Conservation (phyloP, 2,329 filamentous ascomycete genomes). For the Curvularia hawaiiensis region DNA sequence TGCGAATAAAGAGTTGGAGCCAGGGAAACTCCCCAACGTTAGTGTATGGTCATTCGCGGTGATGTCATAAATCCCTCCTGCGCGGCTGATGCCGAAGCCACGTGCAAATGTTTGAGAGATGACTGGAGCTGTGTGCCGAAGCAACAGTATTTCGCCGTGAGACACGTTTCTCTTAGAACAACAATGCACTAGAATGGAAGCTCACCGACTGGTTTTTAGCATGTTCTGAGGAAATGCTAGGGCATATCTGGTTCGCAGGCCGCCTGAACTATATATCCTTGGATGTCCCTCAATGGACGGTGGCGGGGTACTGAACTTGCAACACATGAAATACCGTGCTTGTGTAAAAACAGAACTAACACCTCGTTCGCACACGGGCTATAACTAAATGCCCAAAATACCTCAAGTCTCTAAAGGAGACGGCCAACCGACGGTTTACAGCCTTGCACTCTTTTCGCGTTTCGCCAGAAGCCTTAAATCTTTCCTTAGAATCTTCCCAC, state of each 20-base stretch:
- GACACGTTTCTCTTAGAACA: background rate
- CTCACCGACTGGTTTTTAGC: background rate
- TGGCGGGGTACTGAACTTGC: background rate
- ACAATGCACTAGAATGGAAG: background rate
- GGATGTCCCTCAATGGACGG: background rate
- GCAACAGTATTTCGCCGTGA: background rate
- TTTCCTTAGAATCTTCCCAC: constrained; percentile 47
- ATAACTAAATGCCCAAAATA: background rate
- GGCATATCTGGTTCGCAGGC: background rate
- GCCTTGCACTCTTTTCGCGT: constrained; percentile 27
- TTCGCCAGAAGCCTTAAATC: constrained; percentile 43
- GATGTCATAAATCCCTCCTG: constrained; percentile 12
- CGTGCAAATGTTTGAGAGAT: constrained; percentile 6
- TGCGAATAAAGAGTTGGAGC: background rate
- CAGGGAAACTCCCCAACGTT: constrained; percentile 1
- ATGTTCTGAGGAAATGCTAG: background rate
- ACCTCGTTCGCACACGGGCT: background rate
- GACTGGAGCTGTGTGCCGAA: constrained; percentile 5
- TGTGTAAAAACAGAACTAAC: background rate
- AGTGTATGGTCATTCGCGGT: constrained; percentile 4
- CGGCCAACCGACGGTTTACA: background rate
- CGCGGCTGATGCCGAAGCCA: constrained; percentile 4
- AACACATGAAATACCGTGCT: background rate
- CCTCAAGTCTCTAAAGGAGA: background rate
- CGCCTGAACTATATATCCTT: background rate